Conservation (phyloP, 2,329 filamentous ascomycete species). For the Diaporthe ilicicola region DNA sequence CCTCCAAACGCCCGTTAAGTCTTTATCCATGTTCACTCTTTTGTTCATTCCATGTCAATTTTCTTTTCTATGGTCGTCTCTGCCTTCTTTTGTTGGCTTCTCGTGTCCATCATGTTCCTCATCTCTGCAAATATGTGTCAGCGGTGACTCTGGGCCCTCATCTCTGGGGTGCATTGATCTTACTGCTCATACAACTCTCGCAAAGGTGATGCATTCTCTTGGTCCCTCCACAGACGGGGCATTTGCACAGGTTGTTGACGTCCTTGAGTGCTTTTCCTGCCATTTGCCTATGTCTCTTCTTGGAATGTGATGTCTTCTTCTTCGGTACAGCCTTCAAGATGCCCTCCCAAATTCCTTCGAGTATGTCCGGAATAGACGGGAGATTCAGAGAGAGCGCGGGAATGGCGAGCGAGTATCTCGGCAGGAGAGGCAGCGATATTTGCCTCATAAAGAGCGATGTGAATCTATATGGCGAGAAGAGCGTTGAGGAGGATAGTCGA, state of each 20-base stretch:
- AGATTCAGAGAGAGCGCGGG: slow-evolving; percentile 66
- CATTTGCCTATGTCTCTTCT: slow-evolving; percentile 92
- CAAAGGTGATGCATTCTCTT: slow-evolving; percentile 93
- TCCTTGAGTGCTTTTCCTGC: slow-evolving; percentile 96
- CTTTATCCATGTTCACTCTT: neutral
- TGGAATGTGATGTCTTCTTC: slow-evolving; percentile 98
- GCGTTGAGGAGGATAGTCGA: slow-evolving; percentile 54
- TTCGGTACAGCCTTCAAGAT: slow-evolving; percentile 93
- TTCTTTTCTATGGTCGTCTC: slow-evolving; percentile 26
- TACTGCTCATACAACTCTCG: slow-evolving; percentile 85
- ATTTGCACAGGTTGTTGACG: slow-evolving; percentile 85
- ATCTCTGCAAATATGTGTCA: slow-evolving; percentile 30
- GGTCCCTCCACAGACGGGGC: slow-evolving; percentile 84
- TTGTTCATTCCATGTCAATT: slow-evolving; percentile 15
- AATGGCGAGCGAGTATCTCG: slow-evolving; percentile 64
- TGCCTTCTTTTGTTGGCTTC: slow-evolving; percentile 18
- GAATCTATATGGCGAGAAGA: slow-evolving; percentile 50
- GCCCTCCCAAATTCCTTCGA: slow-evolving; percentile 90
- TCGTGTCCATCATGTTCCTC: slow-evolving; percentile 30
- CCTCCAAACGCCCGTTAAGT: neutral
- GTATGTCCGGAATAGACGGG: slow-evolving; percentile 70
- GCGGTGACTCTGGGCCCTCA: neutral
- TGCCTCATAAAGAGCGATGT: slow-evolving; percentile 55
- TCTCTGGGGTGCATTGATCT: slow-evolving; percentile 42
- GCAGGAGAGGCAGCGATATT: slow-evolving; percentile 57